These are phyloP conservation scores for Gaultheria prostrata DNA, from an alignment of 148 eudicot genomes.

Conservation along the genomic window DNA sequence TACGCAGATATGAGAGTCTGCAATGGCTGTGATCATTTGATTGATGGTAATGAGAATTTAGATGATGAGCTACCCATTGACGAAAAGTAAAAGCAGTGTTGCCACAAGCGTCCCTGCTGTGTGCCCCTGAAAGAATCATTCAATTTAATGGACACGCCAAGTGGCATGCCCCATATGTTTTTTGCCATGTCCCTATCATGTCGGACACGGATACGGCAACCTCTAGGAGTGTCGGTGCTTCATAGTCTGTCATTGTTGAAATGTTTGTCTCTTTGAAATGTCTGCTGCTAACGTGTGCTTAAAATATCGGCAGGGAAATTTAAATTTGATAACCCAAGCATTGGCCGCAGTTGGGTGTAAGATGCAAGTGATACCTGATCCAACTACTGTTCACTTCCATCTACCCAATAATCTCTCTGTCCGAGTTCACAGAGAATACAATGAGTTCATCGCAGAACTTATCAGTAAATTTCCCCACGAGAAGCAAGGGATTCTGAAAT, in stretches of 20 bases:
- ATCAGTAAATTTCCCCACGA: conserved; percentile 84
- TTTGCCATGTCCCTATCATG: too few species aligned
- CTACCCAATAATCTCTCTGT: conserved; percentile 82
- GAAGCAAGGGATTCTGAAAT: conserved; percentile 79
- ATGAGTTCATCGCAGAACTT: conserved; percentile 65
- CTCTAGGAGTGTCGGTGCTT: too few species aligned
- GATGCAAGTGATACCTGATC: conserved; percentile 91
- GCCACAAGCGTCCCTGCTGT: too few species aligned
- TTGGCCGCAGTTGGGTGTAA: conserved; percentile 88
- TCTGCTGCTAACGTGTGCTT: conserved; percentile 2
- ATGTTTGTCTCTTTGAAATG: conserved; percentile 12
- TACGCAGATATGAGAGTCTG: not conserved
- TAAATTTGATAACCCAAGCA: conserved; percentile 92
- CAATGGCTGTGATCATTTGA: too few species aligned
- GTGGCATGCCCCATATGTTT: too few species aligned
- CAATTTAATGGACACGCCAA: too few species aligned
- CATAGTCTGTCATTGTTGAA: not conserved
- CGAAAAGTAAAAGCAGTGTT: too few species aligned
- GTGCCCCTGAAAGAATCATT: too few species aligned
- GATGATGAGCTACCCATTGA: not conserved
- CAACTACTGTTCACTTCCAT: conserved; percentile 96
- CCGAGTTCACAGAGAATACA: conserved; percentile 81
- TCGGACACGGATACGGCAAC: too few species aligned
- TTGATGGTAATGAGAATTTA: not conserved
- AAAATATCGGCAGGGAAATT: conserved; percentile 63